Percentiles rank a stretch among this genome's conserved stretches.
Conservation (phyloP, 805 yeast species). For the Candida piceae region DNA sequence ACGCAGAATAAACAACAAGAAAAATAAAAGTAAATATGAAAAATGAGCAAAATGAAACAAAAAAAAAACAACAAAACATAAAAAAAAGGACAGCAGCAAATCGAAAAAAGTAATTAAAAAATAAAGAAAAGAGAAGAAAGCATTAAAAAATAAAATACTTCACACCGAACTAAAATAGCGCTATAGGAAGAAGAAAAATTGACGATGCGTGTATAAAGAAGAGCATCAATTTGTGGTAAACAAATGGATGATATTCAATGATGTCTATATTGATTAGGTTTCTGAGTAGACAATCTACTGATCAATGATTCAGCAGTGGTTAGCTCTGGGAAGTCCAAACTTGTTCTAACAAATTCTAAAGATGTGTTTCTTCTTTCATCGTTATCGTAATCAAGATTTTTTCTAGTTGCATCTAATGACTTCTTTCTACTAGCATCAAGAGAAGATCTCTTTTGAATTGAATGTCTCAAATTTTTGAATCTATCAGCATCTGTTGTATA, state of each 20-base stretch:
- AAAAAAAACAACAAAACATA: too few species aligned
- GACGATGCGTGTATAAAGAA: too few species aligned
- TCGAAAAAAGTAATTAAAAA: too few species aligned
- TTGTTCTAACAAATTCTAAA: conserved; percentile 29
- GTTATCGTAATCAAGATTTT: conserved; percentile 14
- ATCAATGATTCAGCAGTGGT: conserved; percentile 32
- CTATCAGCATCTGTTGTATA: conserved; percentile 20
- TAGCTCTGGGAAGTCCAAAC: conserved; percentile 34
- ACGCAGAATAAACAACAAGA: too few species aligned
- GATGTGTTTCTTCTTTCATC: conserved; percentile 18
- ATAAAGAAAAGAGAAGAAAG: background rate
- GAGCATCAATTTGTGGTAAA: background rate
- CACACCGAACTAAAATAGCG: background rate
- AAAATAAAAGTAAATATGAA: too few species aligned
- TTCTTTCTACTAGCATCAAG: conserved; percentile 16
- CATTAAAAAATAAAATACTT: background rate
- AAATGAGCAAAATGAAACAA: too few species aligned
- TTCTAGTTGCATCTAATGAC: conserved; percentile 24
- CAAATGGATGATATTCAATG: background rate
- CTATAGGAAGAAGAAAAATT: background rate
- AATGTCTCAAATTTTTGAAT: conserved; percentile 12
- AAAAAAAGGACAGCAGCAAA: too few species aligned
- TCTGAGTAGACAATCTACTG: conserved; percentile 19
- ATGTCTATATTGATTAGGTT: background rate
- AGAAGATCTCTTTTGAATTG: conserved; percentile 16